Percentiles rank a stretch among this genome's conserved stretches.
phyloP scores from a whole-genome alignment of 148 eudicot species.

The Mesembryanthemum crystallinum region DNA sequence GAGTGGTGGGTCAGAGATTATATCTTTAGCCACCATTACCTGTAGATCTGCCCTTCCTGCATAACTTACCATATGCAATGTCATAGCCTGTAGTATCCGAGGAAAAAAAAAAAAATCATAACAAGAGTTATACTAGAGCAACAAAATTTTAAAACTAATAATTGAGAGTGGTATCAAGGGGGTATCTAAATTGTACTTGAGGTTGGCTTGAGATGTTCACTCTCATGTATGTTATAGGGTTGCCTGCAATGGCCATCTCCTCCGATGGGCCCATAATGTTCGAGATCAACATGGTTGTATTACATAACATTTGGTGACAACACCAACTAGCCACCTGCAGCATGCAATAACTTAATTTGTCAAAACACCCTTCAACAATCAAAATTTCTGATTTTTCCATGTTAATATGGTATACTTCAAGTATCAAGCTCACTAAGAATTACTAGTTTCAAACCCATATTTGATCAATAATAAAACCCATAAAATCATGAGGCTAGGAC shows the following conservation, averaged over 20 bases:
- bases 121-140: no score
- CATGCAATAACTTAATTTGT: no score
- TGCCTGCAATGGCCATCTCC: slow-evolving; percentile 27
- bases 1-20: slow-evolving; percentile 29
- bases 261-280: slow-evolving; percentile 39
- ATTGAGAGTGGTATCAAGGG: background rate
- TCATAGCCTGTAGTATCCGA: slow-evolving; percentile 24
- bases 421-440: no score
- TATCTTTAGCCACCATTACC: slow-evolving; percentile 34
- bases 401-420: no score
- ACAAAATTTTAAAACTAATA: background rate
- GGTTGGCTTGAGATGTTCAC: slow-evolving; percentile 26
- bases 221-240: slow-evolving; percentile 30
- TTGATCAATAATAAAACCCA: no score
- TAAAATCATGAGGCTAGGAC: no score
- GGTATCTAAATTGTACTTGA: slow-evolving; percentile 22
- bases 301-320: slow-evolving; percentile 10
- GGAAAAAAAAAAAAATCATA: background rate
- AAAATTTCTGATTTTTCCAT: no score
- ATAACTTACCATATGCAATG: slow-evolving; percentile 39
- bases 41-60: slow-evolving; percentile 28
- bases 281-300: slow-evolving; percentile 29
- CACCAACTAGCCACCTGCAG: slow-evolving; percentile 33
- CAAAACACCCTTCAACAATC: no score
- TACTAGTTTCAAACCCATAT: no score